Evolutionary conservation across 176 grass and related monocot genomes (phyloP), one percentile per base, ranked within the genome.

Genomic region (Juncus effusus): DNA sequence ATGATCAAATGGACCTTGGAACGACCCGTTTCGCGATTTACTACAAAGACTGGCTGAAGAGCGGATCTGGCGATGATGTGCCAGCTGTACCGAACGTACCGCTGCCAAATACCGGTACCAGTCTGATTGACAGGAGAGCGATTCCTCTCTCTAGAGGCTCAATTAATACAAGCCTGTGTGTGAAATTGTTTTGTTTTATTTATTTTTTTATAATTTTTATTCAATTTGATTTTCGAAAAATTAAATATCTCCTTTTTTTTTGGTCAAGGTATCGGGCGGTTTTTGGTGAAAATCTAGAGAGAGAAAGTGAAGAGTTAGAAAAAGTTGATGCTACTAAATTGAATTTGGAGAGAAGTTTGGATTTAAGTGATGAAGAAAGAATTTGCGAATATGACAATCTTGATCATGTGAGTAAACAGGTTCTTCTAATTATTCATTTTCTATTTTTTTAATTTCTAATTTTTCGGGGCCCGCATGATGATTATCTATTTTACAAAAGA

Each of bases 21-120:
- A 99, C 94, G 0, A 81, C 76, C 7, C 78, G 77, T 64, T 99
- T 99, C 14, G 85, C 94, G 10, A 68, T 79, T 12, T 99, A 93
- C 83, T 99, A 99, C 72, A 99, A 92, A 75, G 88, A 99, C 50
- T 93, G 94, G 94, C 83, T 99, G 68, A 89, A 82, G 59, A 56
- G 54, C 40, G 69, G 54, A 28, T 63, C 58, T 6, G 85, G 85
- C 1, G 85, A 40, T 7, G 61, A 80, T 57, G 80, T 77, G 11
- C 88, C 94, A 54, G 77, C 76, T 0, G 42, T 73, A 44, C 94
- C 94, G 11, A 65, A 73, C 3, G 88, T 99, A 77, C 86, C 88
- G 50, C 68, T 99, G 68, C 94, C 94, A 2, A 65, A 47, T 0
- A 60, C 63, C 42, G 44, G 88, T 0, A 42, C 78, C 35, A 58